Evolutionary conservation across 176 grass and related monocot species (phyloP), one percentile per base, ranked within the genome.

Genomic region (Zoysia pacifica): DNA sequence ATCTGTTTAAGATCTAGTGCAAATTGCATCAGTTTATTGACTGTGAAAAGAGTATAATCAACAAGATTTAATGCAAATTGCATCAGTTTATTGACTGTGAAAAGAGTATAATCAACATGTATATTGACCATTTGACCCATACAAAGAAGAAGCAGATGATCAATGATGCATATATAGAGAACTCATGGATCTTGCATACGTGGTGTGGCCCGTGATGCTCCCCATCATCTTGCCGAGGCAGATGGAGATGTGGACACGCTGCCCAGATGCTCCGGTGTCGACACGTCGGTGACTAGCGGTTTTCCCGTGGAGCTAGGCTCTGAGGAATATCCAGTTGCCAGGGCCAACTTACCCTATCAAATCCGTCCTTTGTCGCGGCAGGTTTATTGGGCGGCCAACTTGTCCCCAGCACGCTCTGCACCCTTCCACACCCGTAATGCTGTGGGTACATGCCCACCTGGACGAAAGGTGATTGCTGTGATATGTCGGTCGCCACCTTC

Each of bases 271-370:
- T 18, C 40, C 10, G 4, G 41, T 13, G 11, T 73, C 75, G 75
- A 85, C 83, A 85, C 67, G 69, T 79, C 59, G 28, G 14, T 5
- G 5, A 2, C 54, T 5, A 48, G 5, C 14, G 4, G 47, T 65
- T 68, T 45, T n/a, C 70, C n/a, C 4, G 61, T 38, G 70, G 70
- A 11, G 81, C 81, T 37, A 75, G 60, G 70, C 72, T 18, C 70
- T 15, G 58, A 65, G 69, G 47, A 44, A 54, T 53, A 35, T 41
- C 70, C 82, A 47, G 75, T 85, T 46, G 65, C 82, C 69, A 85
- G 53, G 72, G 51, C 81, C 73, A 60, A 61, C 44, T 43, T 41
- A 59, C 51, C 41, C 64, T 49, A 42, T 77, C 74, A 77, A 77
- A 78, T 84, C 82, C 45, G 35, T 83, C 48, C 41, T 6, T 20